Evolutionary conservation across 169 alveolate species (phyloP), one percentile per base, ranked within the genome.

Genomic region (Hepatocystis sp.): DNA sequence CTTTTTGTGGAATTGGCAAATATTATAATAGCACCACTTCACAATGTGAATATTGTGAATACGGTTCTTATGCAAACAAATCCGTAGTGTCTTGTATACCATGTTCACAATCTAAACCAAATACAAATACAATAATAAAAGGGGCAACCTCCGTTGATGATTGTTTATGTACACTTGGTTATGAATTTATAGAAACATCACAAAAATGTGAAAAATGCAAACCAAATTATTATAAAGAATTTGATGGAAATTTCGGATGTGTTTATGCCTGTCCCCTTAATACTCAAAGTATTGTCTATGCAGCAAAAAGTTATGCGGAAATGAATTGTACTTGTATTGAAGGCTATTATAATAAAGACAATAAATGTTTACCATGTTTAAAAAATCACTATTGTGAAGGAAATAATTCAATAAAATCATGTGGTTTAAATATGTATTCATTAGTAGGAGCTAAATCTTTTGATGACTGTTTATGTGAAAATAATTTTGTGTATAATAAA

Each of bases 141-240:
- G 95, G 93, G 8, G 40, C 91, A 1, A 55, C 27, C 10, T 65
- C 90, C 52, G 34, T 64, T 46, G 42, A 66, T 1, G 92, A 86
- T 25, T 92, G 95, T 25, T 27, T 85, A 32, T 92, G 95, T 36
- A 40, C 86, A 25, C 67, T 93, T 44, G 95, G 95, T 13, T 65
- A 66, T 55, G 91, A 58, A 66, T 64, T 52, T 51, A 25, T 81
- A 11, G 90, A 76, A 51, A 81, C 67, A 13, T 17, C 89, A 4
- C 42, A 30, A 1, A 84, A 84, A 13, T 92, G 95, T 63, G 71
- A 68, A 40, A 66, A 76, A 58, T 92, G 95, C 39, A 92, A 91
- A 39, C 85, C 67, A 58, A 93, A 93, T 34, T 86, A 88, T 28
- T 85, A 85, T 27, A 84, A 86, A 27, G 55, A 23, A 23, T 36